These are phyloP conservation scores for Edaphochlamys debaryana DNA, from an alignment of 139 green algal genomes.

Conservation along the genomic window DNA sequence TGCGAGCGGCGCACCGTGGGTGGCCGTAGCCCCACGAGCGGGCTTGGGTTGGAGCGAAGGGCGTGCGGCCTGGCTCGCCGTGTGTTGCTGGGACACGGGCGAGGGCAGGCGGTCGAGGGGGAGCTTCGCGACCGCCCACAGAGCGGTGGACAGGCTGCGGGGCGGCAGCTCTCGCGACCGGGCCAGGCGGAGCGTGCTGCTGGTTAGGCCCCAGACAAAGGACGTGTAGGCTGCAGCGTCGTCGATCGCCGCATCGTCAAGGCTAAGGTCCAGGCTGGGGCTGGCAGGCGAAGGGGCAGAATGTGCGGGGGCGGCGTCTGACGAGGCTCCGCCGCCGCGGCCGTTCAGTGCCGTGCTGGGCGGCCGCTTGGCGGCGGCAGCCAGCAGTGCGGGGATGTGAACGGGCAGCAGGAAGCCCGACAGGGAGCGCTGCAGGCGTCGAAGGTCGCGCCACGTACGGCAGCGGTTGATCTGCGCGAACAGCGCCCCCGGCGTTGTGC, in stretches of 20 bases:
- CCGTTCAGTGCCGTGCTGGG: neutral
- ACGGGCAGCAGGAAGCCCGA: neutral
- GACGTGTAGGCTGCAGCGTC: neutral
- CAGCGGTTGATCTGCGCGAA: conserved; percentile 2
- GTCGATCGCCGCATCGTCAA: too few species aligned
- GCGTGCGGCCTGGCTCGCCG: too few species aligned
- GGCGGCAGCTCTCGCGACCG: conserved; percentile 19
- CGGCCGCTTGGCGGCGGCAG: conserved; percentile 10
- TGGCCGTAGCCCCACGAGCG: too few species aligned
- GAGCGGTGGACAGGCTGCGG: conserved; percentile 14
- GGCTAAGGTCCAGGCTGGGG: too few species aligned
- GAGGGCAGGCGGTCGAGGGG: neutral
- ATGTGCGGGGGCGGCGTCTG: neutral
- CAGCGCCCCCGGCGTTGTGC: neutral
- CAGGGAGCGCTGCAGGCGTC: neutral
- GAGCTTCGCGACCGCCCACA: conserved; percentile 33
- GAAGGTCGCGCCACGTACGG: conserved; percentile 10
- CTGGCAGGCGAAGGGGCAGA: too few species aligned
- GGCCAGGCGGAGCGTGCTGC: conserved; percentile 16
- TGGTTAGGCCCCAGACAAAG: conserved; percentile 25
- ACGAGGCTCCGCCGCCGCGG: neutral
- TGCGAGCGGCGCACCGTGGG: too few species aligned
- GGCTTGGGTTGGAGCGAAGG: too few species aligned
- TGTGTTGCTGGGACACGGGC: too few species aligned
- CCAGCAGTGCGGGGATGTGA: conserved; percentile 34